Percentiles rank a stretch among this genome's conserved stretches.
Evolutionary conservation across 352 stramenopile genomes (phyloP).

Genomic region (Phytopythium boreale): DNA sequence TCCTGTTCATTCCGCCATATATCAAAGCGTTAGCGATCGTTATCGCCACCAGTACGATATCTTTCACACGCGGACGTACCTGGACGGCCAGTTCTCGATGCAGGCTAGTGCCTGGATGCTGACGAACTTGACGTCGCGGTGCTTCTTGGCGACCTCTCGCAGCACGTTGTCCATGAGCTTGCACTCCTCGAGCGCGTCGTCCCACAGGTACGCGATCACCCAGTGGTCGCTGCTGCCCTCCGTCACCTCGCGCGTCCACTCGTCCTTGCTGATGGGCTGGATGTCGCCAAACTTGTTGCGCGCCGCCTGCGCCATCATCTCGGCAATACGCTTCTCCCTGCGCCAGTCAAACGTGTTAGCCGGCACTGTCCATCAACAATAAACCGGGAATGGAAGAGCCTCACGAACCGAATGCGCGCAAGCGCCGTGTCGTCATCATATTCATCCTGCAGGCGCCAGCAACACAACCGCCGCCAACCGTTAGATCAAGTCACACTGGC

Average conservation of each 20-base stretch:
- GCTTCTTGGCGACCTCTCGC: conserved; percentile 73
- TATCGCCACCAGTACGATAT: not conserved
- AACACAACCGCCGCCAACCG: not conserved
- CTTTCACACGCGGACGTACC: conserved; percentile 13
- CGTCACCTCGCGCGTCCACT: conserved; percentile 92
- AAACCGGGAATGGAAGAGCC: not conserved
- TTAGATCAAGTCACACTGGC: not conserved
- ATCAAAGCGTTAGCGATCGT: not conserved
- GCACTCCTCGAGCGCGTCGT: conserved; percentile 86
- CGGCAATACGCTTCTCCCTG: conserved; percentile 78
- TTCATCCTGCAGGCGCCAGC: conserved; percentile 45
- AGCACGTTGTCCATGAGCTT: conserved; percentile 90
- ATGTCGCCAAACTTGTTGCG: conserved; percentile 89
- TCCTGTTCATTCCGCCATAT: conserved; percentile 24
- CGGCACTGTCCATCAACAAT: not conserved
- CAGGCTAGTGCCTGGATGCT: conserved; percentile 89
- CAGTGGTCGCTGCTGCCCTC: conserved; percentile 85
- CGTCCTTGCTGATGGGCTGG: conserved; percentile 90
- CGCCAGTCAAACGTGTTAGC: not conserved
- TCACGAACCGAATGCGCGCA: conserved; percentile 50
- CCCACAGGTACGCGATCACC: conserved; percentile 91
- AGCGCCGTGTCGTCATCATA: conserved; percentile 84
- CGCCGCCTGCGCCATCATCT: conserved; percentile 83
- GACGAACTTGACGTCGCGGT: conserved; percentile 92
- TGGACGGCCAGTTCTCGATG: conserved; percentile 91